Evolutionary conservation across 2,329 filamentous ascomycete genomes (phyloP).

Genomic region (Shiraia sp.): DNA sequence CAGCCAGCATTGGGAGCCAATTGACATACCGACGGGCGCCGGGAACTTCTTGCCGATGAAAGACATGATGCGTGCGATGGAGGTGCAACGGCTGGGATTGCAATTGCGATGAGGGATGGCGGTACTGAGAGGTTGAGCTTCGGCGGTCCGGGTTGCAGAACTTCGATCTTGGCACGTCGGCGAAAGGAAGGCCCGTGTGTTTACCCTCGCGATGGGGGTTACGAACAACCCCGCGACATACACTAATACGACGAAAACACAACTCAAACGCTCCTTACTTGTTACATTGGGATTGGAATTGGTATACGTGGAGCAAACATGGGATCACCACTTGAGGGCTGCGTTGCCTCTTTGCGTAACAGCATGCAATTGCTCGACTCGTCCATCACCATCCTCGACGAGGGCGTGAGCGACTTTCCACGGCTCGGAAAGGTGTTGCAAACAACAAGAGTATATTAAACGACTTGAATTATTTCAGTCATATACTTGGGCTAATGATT

Average conservation of each 20-base stretch:
- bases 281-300: neutral
- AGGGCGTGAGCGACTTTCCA: slow-evolving; percentile 66
- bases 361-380: slow-evolving; percentile 66
- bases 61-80: slow-evolving; percentile 45
- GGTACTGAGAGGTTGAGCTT: slow-evolving; percentile 27
- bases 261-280: neutral
- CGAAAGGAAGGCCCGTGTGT: slow-evolving; percentile 25
- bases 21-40: slow-evolving; percentile 52
- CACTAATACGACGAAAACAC: neutral
- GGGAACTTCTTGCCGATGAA: slow-evolving; percentile 58
- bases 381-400: slow-evolving; percentile 65
- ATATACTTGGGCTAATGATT: slow-evolving; percentile 1
- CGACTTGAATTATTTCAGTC: neutral
- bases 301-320: slow-evolving; percentile 12
- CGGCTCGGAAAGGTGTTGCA: slow-evolving; percentile 65
- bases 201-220: slow-evolving; percentile 11
- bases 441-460: slow-evolving; percentile 59
- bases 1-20: slow-evolving; percentile 4
- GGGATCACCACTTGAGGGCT: slow-evolving; percentile 57
- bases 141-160: slow-evolving; percentile 20
- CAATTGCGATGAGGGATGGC: slow-evolving; percentile 36
- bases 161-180: slow-evolving; percentile 34
- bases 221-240: slow-evolving; percentile 17
- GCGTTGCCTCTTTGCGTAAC: slow-evolving; percentile 63
- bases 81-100: slow-evolving; percentile 34